Conservation (phyloP, 805 yeast species). For the Metschnikowia noctiluminum region DNA sequence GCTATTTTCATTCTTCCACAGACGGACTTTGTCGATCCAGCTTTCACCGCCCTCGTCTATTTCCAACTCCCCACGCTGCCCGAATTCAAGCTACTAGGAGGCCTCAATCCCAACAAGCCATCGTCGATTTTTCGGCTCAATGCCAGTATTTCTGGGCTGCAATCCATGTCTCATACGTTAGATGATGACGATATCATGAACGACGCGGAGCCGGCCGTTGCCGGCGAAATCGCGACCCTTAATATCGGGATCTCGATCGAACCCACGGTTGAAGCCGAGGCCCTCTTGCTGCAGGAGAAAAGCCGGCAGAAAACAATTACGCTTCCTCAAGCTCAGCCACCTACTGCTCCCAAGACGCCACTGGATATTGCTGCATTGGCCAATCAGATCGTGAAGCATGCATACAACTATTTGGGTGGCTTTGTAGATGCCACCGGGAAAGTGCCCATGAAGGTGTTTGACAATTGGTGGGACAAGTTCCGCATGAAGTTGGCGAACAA, state of each 20-base stretch:
- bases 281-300: conserved; percentile 47
- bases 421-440: conserved; percentile 76
- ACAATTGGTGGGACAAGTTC: conserved; percentile 95
- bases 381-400: conserved; percentile 84
- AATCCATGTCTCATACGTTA: conserved; percentile 12
- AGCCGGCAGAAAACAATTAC: conserved; percentile 19
- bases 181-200: conserved; percentile 34
- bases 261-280: conserved; percentile 63
- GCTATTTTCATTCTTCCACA: conserved; percentile 86
- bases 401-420: conserved; percentile 87
- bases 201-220: conserved; percentile 23
- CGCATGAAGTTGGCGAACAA: conserved; percentile 70
- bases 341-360: conserved; percentile 23
- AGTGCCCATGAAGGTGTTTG: conserved; percentile 83
- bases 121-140: conserved; percentile 88
- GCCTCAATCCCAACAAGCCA: conserved; percentile 63
- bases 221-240: conserved; percentile 14
- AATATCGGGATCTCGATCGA: conserved; percentile 90
- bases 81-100: conserved; percentile 66
- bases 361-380: conserved; percentile 57
- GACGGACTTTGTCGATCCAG: conserved; percentile 57
- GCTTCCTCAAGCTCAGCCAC: conserved; percentile 21
- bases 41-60: conserved; percentile 79
- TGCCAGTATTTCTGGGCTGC: conserved; percentile 25
- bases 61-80: conserved; percentile 71